phyloP scores from a whole-genome alignment of 164 flowering plant genomes.

The Umbilicus rupestris region DNA sequence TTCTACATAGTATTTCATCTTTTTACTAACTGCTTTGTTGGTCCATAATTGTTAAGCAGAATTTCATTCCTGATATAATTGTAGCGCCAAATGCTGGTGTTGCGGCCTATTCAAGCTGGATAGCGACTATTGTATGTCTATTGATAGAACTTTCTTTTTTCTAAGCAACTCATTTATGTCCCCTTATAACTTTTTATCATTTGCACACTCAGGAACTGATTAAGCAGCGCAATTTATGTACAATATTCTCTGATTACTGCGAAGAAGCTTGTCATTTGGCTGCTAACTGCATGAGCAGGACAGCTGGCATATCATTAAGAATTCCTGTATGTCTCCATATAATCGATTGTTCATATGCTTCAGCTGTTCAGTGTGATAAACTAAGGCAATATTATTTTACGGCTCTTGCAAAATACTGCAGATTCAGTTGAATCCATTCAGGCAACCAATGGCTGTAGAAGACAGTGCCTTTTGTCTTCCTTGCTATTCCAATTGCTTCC shows the following conservation, averaged over 20 bases:
- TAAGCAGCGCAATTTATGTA: conserved; percentile 50
- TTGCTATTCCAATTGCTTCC: conserved; percentile 82
- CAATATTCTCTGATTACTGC: conserved; percentile 84
- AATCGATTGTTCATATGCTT: conserved; percentile 3
- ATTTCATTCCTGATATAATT: conserved; percentile 54
- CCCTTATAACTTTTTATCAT: neutral
- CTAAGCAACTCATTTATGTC: neutral
- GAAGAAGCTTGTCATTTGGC: conserved; percentile 93
- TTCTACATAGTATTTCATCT: neutral
- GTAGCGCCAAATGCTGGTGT: conserved; percentile 90
- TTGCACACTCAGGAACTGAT: conserved; percentile 51
- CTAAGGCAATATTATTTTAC: neutral
- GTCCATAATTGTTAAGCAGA: conserved; percentile 30
- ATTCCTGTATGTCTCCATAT: conserved; percentile 38
- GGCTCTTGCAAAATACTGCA: conserved; percentile 19
- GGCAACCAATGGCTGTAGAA: conserved; percentile 82
- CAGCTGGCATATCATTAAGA: conserved; percentile 31
- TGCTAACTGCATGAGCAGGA: conserved; percentile 42
- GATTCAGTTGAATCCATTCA: conserved; percentile 87
- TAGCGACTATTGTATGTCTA: conserved; percentile 66
- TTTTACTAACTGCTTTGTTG: conserved; percentile 2
- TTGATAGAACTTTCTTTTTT: neutral
- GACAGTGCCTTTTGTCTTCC: conserved; percentile 62
- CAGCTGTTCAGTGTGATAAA: neutral
- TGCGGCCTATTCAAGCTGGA: conserved; percentile 88